These are phyloP conservation scores for Chimonanthus salicifolius DNA, from an alignment of 164 flowering plant species.

Conservation along the genomic window DNA sequence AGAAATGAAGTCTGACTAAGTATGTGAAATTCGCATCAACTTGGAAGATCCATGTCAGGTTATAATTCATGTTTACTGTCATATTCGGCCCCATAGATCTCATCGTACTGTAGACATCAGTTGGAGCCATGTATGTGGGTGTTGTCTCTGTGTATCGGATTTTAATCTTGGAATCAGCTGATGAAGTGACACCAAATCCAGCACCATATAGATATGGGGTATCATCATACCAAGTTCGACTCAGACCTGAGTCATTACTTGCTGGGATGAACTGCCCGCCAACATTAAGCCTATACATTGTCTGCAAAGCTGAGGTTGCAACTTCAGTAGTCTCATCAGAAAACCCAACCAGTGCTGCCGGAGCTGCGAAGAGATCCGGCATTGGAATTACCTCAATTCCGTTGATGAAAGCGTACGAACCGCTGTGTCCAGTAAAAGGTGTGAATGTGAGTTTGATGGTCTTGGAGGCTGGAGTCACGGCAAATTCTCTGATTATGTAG, in stretches of 20 bases:
- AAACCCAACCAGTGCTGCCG: constrained; percentile 43
- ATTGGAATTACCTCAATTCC: constrained; percentile 64
- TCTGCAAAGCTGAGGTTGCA: constrained; percentile 27
- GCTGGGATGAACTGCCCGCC: constrained; percentile 70
- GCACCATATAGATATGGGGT: constrained; percentile 55
- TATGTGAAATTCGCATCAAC: constrained; percentile 65
- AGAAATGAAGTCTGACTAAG: constrained; percentile 64
- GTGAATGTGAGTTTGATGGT: constrained; percentile 41
- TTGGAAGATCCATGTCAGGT: constrained; percentile 70
- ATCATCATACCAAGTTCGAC: constrained; percentile 72
- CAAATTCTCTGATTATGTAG: constrained; percentile 54
- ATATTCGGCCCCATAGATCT: constrained; percentile 54
- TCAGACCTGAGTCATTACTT: constrained; percentile 49
- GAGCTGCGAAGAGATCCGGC: constrained; percentile 38
- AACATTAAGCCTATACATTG: constrained; percentile 67
- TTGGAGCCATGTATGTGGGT: constrained; percentile 44
- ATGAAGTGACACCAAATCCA: constrained; percentile 37
- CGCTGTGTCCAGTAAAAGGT: constrained; percentile 32
- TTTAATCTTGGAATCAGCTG: constrained; percentile 15
- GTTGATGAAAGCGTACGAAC: constrained; percentile 63
- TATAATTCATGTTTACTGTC: constrained; percentile 37
- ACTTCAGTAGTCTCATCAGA: constrained; percentile 27
- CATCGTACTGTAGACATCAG: constrained; percentile 45
- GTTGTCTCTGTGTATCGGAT: constrained; percentile 26
- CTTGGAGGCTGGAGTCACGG: constrained; percentile 20